Conservation (phyloP, 1,284 basidiomycete species). For the Malassezia obtusa region DNA sequence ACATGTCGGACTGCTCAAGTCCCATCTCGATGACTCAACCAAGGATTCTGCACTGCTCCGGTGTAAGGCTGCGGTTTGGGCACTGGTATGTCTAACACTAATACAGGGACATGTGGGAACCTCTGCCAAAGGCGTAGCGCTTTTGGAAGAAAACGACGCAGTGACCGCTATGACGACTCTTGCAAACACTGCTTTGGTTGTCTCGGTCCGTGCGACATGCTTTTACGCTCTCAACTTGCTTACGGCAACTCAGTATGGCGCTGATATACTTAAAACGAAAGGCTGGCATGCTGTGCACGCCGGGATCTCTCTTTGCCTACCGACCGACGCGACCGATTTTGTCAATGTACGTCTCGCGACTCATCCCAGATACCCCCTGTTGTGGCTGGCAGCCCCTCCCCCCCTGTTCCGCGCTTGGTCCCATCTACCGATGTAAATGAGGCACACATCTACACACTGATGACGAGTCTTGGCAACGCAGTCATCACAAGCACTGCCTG, state of each 20-base stretch:
- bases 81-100: slow-evolving; percentile 60
- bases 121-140: slow-evolving; percentile 76
- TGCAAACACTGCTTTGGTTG: slow-evolving; percentile 73
- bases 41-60: background rate
- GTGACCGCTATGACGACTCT: slow-evolving; percentile 81
- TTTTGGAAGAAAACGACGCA: slow-evolving; percentile 87
- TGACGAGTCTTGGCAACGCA: slow-evolving; percentile 88
- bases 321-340: slow-evolving; percentile 69
- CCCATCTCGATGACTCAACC: background rate
- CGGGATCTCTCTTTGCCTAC: slow-evolving; percentile 67
- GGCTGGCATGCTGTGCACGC: slow-evolving; percentile 58
- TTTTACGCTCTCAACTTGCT: slow-evolving; percentile 86
- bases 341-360: slow-evolving; percentile 55
- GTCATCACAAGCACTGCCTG: slow-evolving; percentile 61
- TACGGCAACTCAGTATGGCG: slow-evolving; percentile 63
- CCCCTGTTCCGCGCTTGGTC: slow-evolving; percentile 2
- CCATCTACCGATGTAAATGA: slow-evolving; percentile 58
- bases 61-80: slow-evolving; percentile 85
- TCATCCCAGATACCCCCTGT: background rate
- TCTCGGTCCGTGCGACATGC: slow-evolving; percentile 89
- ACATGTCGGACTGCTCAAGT: slow-evolving; percentile 70
- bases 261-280: slow-evolving; percentile 76
- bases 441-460: slow-evolving; percentile 73
- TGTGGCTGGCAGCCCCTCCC: background rate
- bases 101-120: slow-evolving; percentile 73